phyloP scores from a whole-genome alignment of 2,329 filamentous ascomycete genomes.

The Sarocladium kiliense region DNA sequence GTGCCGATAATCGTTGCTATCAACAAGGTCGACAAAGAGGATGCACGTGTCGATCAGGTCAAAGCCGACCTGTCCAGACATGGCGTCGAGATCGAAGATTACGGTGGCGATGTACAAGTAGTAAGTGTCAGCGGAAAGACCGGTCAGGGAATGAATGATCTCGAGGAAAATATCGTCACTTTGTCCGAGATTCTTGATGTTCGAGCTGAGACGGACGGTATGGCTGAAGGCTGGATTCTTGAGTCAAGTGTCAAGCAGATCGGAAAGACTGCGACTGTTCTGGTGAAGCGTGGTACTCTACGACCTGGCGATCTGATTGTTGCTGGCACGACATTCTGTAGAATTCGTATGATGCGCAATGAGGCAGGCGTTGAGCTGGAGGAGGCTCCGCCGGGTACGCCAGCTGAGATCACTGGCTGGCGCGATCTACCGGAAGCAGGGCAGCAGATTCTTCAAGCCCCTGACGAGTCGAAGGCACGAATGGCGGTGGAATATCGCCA shows the following conservation, averaged over 20 bases:
- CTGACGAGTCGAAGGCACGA: slow-evolving; percentile 72
- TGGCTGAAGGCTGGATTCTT: slow-evolving; percentile 88
- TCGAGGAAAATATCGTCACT: slow-evolving; percentile 85
- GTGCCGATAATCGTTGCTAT: slow-evolving; percentile 97
- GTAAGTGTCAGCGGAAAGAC: slow-evolving; percentile 92
- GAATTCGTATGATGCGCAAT: slow-evolving; percentile 77
- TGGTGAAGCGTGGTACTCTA: slow-evolving; percentile 84
- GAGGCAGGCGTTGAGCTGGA: slow-evolving; percentile 70
- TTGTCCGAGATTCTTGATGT: slow-evolving; percentile 88
- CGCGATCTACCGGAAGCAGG: slow-evolving; percentile 75
- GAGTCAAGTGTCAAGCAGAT: slow-evolving; percentile 83
- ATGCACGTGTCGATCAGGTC: slow-evolving; percentile 73
- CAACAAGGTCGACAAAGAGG: slow-evolving; percentile 92
- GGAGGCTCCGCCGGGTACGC: slow-evolving; percentile 79
- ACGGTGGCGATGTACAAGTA: slow-evolving; percentile 88
- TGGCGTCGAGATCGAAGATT: slow-evolving; percentile 90
- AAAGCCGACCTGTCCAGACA: slow-evolving; percentile 81
- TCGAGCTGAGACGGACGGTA: slow-evolving; percentile 69
- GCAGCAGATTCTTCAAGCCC: slow-evolving; percentile 79
- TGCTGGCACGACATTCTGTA: slow-evolving; percentile 83
- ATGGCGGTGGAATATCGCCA: slow-evolving; percentile 71
- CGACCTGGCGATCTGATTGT: slow-evolving; percentile 76
- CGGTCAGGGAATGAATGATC: slow-evolving; percentile 80
- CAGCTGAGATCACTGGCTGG: slow-evolving; percentile 95
- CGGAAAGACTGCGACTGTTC: slow-evolving; percentile 81